Percentiles rank a stretch among this genome's conserved stretches.
Conservation (phyloP, 2,329 filamentous ascomycete species). For the Aspergillus hiratsukae region DNA sequence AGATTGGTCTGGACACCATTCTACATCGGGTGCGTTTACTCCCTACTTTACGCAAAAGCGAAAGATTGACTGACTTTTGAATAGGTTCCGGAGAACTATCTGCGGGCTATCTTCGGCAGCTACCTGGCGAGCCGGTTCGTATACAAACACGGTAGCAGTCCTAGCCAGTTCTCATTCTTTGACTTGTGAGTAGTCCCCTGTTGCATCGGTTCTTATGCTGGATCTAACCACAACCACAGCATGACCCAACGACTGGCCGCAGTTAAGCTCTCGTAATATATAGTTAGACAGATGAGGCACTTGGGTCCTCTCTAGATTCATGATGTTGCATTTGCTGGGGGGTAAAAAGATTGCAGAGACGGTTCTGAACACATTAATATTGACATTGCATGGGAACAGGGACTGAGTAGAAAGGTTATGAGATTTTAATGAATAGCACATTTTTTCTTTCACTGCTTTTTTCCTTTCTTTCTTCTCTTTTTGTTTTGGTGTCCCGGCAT, state of each 20-base stretch:
- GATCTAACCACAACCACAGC: slow-evolving; percentile 16
- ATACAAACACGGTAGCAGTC: slow-evolving; percentile 87
- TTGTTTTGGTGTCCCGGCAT: neutral
- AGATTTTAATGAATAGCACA: slow-evolving; percentile 9
- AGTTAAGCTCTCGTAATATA: slow-evolving; percentile 21
- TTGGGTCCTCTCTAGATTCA: slow-evolving; percentile 3
- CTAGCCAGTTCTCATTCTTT: slow-evolving; percentile 97
- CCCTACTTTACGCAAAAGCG: neutral
- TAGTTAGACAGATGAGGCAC: slow-evolving; percentile 9
- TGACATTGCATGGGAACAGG: slow-evolving; percentile 8
- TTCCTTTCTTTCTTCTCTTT: slow-evolving; percentile 1
- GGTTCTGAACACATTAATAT: slow-evolving; percentile 15
- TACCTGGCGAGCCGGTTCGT: slow-evolving; percentile 94
- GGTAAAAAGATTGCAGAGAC: slow-evolving; percentile 9
- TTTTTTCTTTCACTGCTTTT: neutral
- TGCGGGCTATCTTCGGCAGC: slow-evolving; percentile 92
- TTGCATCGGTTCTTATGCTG: neutral
- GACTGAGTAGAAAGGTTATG: slow-evolving; percentile 8
- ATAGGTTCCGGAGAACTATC: slow-evolving; percentile 81
- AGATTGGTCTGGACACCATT: slow-evolving; percentile 88
- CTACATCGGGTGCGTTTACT: slow-evolving; percentile 62
- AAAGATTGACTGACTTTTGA: slow-evolving; percentile 15
- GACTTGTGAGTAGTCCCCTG: slow-evolving; percentile 71
- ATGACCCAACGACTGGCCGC: slow-evolving; percentile 36
- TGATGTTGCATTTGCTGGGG: slow-evolving; percentile 13